These are phyloP conservation scores for Clitoria ternatea DNA, from an alignment of 306 rosid species.

Conservation along the genomic window DNA sequence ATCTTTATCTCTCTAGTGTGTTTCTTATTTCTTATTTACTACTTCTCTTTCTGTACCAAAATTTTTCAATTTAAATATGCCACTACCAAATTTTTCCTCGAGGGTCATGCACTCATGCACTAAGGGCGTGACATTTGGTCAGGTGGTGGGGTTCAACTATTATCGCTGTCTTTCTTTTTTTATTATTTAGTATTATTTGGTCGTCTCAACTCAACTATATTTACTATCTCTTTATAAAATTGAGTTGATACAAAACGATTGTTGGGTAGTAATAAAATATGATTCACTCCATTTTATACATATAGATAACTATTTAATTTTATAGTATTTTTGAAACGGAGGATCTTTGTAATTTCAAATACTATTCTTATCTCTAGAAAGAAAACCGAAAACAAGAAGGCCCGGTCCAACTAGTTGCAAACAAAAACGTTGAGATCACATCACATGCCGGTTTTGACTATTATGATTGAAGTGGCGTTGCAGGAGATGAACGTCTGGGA, in stretches of 20 bases:
- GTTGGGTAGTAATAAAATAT: too few relatives aligned
- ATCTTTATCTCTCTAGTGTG: conserved; percentile 19
- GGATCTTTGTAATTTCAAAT: conserved; percentile 22
- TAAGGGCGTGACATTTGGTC: conserved; percentile 38
- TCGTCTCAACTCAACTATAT: too few relatives aligned
- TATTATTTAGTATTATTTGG: too few relatives aligned
- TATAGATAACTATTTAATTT: neutral
- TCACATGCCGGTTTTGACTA: conserved; percentile 31
- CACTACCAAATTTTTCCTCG: neutral
- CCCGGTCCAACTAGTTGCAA: conserved; percentile 8
- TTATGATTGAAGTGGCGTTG: neutral
- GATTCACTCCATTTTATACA: too few relatives aligned
- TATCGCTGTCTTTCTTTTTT: conserved; percentile 18
- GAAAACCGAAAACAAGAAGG: too few relatives aligned
- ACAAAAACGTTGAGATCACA: conserved; percentile 17
- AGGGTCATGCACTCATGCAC: conserved; percentile 13
- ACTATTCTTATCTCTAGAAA: neutral
- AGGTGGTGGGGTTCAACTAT: conserved; percentile 41
- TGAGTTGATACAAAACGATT: too few relatives aligned
- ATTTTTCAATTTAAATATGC: conserved; percentile 27
- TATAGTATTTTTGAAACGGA: neutral
- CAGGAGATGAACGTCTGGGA: conserved; percentile 13
- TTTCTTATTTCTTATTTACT: neutral
- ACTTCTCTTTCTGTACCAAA: neutral
- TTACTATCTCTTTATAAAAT: too few relatives aligned